These are phyloP conservation scores for Fusarium subtropicale DNA, from an alignment of 2,329 filamentous ascomycete species.

Conservation along the genomic window DNA sequence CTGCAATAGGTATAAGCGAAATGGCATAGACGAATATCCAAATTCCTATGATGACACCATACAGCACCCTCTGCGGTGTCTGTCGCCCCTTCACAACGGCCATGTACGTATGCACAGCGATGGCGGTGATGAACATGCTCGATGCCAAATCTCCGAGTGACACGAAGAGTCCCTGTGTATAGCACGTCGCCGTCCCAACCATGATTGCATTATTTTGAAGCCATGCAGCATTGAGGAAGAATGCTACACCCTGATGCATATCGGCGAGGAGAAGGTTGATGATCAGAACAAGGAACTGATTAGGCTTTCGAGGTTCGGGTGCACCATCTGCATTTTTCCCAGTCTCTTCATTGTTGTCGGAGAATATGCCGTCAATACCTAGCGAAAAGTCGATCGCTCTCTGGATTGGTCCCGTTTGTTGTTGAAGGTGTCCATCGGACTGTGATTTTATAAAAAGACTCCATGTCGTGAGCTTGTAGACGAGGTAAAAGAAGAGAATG, in stretches of 20 bases:
- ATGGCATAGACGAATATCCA: slow-evolving; percentile 72
- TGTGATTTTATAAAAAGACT: slow-evolving; percentile 41
- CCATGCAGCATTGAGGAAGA: slow-evolving; percentile 72
- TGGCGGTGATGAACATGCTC: slow-evolving; percentile 73
- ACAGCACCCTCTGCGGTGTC: slow-evolving; percentile 63
- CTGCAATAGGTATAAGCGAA: slow-evolving; percentile 62
- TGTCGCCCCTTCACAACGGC: slow-evolving; percentile 68
- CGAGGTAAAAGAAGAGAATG: slow-evolving; percentile 49
- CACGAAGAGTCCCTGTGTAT: slow-evolving; percentile 75
- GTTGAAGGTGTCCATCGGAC: slow-evolving; percentile 10
- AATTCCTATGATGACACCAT: slow-evolving; percentile 57
- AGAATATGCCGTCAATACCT: slow-evolving; percentile 53
- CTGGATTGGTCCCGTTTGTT: slow-evolving; percentile 35
- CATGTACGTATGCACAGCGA: slow-evolving; percentile 75
- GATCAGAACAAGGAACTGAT: slow-evolving; percentile 77
- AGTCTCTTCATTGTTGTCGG: slow-evolving; percentile 12
- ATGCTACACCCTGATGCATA: slow-evolving; percentile 73
- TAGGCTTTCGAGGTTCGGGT: slow-evolving; percentile 56
- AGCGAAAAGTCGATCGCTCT: slow-evolving; percentile 51
- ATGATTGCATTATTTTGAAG: slow-evolving; percentile 64
- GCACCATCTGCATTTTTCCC: background rate
- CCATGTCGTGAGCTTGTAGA: slow-evolving; percentile 50
- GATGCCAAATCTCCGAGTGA: slow-evolving; percentile 74
- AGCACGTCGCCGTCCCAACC: slow-evolving; percentile 67
- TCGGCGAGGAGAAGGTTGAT: slow-evolving; percentile 77